Evolutionary conservation across 202 grass and related monocot genomes (phyloP), one percentile per base, ranked within the genome.

Genomic region (Alloteropsis angusta): DNA sequence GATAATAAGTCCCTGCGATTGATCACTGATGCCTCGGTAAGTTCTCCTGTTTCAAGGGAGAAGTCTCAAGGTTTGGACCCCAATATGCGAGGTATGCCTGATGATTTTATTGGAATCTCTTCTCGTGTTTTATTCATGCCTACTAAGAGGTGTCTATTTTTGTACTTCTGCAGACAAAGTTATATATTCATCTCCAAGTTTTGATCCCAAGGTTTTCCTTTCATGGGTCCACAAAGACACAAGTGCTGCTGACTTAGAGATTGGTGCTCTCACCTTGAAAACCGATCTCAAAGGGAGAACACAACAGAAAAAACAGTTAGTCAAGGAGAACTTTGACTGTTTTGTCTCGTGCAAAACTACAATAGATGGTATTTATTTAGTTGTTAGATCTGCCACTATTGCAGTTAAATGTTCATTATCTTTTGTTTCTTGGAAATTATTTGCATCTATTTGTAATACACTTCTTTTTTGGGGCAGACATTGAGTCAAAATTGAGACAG

Each of bases 321-420:
- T 99, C 65, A 99, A 99, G 84, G 96, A 99, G 84, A 99, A 99
- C 76, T 99, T 99, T 74, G 96, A 99, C 91, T 99, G 96, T 84
- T 99, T 99, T 71, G 88, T 99, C 48, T 99, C 96, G 5, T 99
- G 96, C 96, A 99, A 99, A 88, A 99, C 96, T 60, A 99, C 96
- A 58, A 99, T 99, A 80, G 96, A 99, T 55, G 96, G 96, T 99
- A 93, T 65, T 46, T 55, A 22, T 85, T 64, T 62, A 68, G 25
- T 34, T 62, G 4, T 79, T 57, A 45, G 18, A 69, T 68, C 45
- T 68, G 35, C n/a, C n/a, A n/a, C n/a, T n/a, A 60, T 45, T 75
- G 61, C 59, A 64, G 34, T 60, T 58, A 79, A 72, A 79, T 83
- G 46, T 76, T 50, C 18, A 72, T 48, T 32, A 32, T 56, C 28